These are phyloP conservation scores for Galium porrigens DNA, from an alignment of 305 asterid genomes.

Conservation along the genomic window DNA sequence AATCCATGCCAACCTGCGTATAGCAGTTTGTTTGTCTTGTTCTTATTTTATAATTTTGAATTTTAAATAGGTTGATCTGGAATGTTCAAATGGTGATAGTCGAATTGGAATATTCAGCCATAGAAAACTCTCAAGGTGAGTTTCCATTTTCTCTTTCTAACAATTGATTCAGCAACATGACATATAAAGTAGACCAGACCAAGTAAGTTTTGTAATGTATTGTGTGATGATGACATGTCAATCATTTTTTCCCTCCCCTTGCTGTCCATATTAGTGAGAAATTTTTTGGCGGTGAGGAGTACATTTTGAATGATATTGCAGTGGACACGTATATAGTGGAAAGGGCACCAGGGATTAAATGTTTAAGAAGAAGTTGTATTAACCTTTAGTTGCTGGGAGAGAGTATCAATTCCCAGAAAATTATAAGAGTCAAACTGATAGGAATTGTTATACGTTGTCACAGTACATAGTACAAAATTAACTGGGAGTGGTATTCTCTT, in stretches of 20 bases:
- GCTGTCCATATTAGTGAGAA: neutral
- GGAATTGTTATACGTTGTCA: neutral
- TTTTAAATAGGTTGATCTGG: slow-evolving; percentile 61
- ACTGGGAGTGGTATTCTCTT: neutral
- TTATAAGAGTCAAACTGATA: neutral
- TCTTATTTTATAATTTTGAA: neutral
- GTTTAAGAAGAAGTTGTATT: neutral
- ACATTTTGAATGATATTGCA: neutral
- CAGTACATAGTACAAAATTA: neutral
- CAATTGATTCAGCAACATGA: neutral
- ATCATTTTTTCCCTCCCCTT: neutral
- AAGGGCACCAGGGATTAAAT: neutral
- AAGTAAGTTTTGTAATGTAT: neutral
- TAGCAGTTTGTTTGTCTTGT: neutral
- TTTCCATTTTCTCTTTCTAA: neutral
- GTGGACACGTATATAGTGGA: neutral
- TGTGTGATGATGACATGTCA: neutral
- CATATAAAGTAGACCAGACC: neutral
- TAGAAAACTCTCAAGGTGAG: slow-evolving; percentile 50
- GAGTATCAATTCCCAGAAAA: neutral
- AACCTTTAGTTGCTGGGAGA: neutral
- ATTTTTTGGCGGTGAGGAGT: neutral
- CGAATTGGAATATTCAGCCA: slow-evolving; percentile 78
- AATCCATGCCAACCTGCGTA: neutral
- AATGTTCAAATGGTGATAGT: slow-evolving; percentile 42